Base-by-base conservation (phyloP, 148 eudicot species). In the Vaccinium macrocarpon region DNA sequence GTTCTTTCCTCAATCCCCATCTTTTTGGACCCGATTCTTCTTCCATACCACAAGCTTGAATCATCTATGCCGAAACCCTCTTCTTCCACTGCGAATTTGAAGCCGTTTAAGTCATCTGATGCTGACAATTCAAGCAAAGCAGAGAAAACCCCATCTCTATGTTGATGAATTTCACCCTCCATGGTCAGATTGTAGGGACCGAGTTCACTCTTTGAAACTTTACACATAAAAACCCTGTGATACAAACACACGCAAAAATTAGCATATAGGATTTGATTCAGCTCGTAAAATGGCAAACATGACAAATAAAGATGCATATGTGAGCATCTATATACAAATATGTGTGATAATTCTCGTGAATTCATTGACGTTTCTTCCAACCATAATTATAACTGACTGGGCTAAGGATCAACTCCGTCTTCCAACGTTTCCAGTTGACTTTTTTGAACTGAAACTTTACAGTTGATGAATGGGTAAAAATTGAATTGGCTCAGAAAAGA, bases 71-170 rank as follows among this genome's bases (percentile, higher is more conserved):
- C 83, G 2, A 25, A 18, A 19, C 93, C 91, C 32, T 84, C 73
- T 2, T 90, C 86, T 87, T 96, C 97, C 16, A 93, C 90, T 0
- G 92, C 91, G 10, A 9, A 21, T 82, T 81, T 84, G 86, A 96
- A 94, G 83, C 85, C 78, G 0, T 76, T 84, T 0, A 94, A 55
- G 80, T 96, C 95, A 66, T 93, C 95, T 0, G 87, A 50, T 18
- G 99, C 99, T 0, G 99, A 90, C 0, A 93, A 87, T 83, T 96
- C 98, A 6, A 96, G 99, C 84, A 94, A 38, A 66, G 87, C 82
- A 8, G 98, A 89, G 59, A 66, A 70, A 73, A 72, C 27, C 29
- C 81, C 83, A 62, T 83, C 86, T 76, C 74, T 78, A 8, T 83
- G 62, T 48, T 85, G 76, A 18, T 57, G 85, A 77, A 73, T 79